A percentile compares a stretch with the other conserved stretches of the same genome.
Conservation (phyloP, 2,329 filamentous ascomycete species). For the Penicillium paneum region DNA sequence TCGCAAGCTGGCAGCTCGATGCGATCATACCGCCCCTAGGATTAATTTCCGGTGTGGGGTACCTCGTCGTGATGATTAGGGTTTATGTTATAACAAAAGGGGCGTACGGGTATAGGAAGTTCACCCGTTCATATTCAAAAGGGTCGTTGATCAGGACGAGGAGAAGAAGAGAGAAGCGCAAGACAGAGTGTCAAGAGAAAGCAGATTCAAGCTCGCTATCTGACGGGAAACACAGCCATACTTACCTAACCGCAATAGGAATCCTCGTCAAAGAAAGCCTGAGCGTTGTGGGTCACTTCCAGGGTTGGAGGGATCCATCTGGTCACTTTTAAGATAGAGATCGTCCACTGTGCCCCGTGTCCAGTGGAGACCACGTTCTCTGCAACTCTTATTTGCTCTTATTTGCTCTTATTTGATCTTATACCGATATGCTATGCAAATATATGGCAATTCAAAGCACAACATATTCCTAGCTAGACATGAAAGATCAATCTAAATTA, state of each 20-base stretch:
- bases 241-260: background rate
- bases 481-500: background rate
- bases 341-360: background rate
- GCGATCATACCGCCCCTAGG: background rate
- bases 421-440: background rate
- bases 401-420: background rate
- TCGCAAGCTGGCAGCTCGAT: background rate
- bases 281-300: background rate
- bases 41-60: background rate
- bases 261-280: background rate
- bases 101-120: background rate
- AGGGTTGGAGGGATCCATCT: background rate
- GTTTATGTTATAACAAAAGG: background rate
- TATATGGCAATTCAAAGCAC: background rate
- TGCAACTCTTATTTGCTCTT: background rate
- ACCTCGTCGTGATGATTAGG: background rate
- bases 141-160: background rate
- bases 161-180: background rate
- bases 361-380: background rate
- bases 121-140: background rate
- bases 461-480: background rate
- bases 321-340: background rate
- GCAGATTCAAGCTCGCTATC: background rate
- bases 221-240: too few species aligned
- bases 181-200: background rate